phyloP scores from a whole-genome alignment of 163 green algal species.

The Trebouxia gelatinosa region DNA sequence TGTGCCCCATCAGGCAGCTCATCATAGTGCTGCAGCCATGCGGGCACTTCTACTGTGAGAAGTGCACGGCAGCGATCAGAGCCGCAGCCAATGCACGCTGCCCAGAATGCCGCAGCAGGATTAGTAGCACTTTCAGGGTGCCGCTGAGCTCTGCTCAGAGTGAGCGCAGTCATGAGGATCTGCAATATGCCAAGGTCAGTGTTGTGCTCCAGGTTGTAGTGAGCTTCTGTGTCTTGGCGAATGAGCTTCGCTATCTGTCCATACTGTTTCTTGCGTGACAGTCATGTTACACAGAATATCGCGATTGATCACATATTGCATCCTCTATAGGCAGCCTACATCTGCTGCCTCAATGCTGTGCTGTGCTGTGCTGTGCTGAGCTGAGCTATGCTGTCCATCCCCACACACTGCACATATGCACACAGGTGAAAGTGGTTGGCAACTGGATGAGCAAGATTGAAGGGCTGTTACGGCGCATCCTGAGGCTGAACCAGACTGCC shows the following conservation, averaged over 20 bases:
- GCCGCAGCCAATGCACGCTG: constrained; percentile 16
- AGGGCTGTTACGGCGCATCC: constrained; percentile 68
- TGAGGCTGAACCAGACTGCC: constrained; percentile 49
- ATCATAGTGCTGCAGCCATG: constrained; percentile 33
- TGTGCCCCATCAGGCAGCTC: constrained; percentile 21
- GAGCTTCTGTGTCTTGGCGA: too few relatives aligned
- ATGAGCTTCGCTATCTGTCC: too few relatives aligned
- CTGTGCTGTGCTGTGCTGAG: too few relatives aligned
- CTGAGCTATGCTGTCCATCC: too few relatives aligned
- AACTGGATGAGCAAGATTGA: constrained; percentile 73
- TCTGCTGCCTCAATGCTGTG: too few relatives aligned
- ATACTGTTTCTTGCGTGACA: too few relatives aligned
- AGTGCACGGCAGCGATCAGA: constrained; percentile 44
- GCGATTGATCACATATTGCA: too few relatives aligned
- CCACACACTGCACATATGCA: too few relatives aligned
- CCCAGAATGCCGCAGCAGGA: constrained; percentile 36
- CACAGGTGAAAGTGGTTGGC: constrained; percentile 46
- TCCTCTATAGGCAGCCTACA: too few relatives aligned
- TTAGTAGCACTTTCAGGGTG: constrained; percentile 29
- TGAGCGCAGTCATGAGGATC: constrained; percentile 5
- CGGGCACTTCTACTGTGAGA: constrained; percentile 41
- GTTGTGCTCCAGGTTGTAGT: too few relatives aligned
- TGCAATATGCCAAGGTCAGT: constrained; percentile 12
- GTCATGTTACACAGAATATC: too few relatives aligned
- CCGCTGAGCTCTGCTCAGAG: constrained; percentile 9